Conservation (phyloP, 768 basidiomycete genomes). For the Amanita phalloides region DNA sequence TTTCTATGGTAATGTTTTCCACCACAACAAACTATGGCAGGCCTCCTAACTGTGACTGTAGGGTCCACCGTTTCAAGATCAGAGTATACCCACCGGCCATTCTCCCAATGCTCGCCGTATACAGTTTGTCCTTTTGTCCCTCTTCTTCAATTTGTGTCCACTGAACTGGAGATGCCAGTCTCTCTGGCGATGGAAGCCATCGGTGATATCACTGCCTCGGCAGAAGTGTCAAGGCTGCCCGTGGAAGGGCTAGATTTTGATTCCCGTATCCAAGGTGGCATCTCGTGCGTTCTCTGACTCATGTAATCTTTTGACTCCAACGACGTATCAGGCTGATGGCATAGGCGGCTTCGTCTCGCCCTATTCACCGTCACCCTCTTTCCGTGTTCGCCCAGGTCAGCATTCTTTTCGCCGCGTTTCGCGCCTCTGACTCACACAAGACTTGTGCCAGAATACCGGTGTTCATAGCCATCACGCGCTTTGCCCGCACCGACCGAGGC, state of each 20-base stretch:
- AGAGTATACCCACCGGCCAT: slow-evolving; percentile 64
- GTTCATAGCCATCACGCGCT: slow-evolving; percentile 78
- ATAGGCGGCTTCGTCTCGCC: slow-evolving; percentile 66
- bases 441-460: slow-evolving; percentile 54
- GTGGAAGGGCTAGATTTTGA: slow-evolving; percentile 75
- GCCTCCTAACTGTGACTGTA: slow-evolving; percentile 11
- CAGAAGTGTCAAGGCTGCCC: slow-evolving; percentile 67
- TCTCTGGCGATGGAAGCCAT: slow-evolving; percentile 77
- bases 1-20: slow-evolving; percentile 51
- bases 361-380: slow-evolving; percentile 71
- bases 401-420: not conserved
- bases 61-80: slow-evolving; percentile 72
- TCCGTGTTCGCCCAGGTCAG: slow-evolving; percentile 63
- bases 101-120: slow-evolving; percentile 31
- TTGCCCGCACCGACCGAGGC: no score
- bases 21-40: no score
- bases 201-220: slow-evolving; percentile 75
- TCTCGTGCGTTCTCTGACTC: slow-evolving; percentile 38
- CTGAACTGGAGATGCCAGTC: slow-evolving; percentile 23
- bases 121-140: slow-evolving; percentile 13
- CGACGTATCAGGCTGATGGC: slow-evolving; percentile 50
- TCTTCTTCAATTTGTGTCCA: not conserved
- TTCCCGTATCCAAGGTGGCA: slow-evolving; percentile 72
- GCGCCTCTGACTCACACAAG: no score
- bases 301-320: slow-evolving; percentile 25